Conservation (phyloP, 2,329 filamentous ascomycete species). For the Trichophyton simii region DNA sequence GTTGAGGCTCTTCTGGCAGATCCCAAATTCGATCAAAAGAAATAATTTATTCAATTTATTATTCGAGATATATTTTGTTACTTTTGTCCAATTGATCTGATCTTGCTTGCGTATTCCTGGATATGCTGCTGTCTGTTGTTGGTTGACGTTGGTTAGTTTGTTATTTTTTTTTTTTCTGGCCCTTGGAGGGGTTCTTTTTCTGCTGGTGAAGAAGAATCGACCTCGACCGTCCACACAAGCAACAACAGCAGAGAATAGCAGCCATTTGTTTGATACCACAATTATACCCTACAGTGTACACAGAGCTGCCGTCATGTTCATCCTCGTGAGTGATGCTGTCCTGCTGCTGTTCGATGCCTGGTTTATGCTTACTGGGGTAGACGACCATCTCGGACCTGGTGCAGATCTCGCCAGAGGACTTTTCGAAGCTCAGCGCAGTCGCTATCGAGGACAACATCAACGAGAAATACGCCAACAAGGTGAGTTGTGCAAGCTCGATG, state of each 20-base stretch:
- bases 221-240: not conserved
- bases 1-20: not conserved
- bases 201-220: not conserved
- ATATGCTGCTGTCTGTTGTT: not conserved
- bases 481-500: slow-evolving; percentile 21
- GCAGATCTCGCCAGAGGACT: slow-evolving; percentile 80
- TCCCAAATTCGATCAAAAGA: not conserved
- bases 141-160: not conserved
- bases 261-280: not conserved
- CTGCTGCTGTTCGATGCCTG: not conserved
- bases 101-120: not conserved
- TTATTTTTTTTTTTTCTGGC: too few relatives aligned
- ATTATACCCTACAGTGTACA: not conserved
- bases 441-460: slow-evolving; percentile 97
- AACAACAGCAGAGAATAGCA: not conserved
- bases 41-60: not conserved
- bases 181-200: not conserved
- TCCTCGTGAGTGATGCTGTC: slow-evolving; percentile 30
- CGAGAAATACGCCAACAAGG: slow-evolving; percentile 88
- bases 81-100: too few relatives aligned
- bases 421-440: slow-evolving; percentile 63
- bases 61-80: not conserved
- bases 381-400: slow-evolving; percentile 91
- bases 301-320: slow-evolving; percentile 31
- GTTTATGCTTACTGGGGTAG: slow-evolving; percentile 34